Percentiles rank a stretch among this genome's conserved stretches.
phyloP scores from a whole-genome alignment of 225 moss, liverwort and hornwort species.

The Marchantia polymorpha region DNA sequence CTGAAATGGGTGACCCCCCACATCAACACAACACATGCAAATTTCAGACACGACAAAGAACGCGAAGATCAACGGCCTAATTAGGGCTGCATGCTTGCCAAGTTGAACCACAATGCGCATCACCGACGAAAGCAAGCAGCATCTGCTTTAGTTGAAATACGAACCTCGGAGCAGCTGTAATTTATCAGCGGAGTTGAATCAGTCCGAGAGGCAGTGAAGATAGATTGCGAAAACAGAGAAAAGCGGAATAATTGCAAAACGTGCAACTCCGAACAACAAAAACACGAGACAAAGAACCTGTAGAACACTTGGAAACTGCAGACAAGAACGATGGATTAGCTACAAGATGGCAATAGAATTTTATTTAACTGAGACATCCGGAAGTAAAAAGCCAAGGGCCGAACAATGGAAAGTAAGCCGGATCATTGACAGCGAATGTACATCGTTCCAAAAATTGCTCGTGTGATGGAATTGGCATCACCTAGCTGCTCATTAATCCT shows the following conservation, averaged over 20 bases:
- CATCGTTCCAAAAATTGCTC: slow-evolving; percentile 13
- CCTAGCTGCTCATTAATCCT: not conserved
- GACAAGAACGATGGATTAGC: not conserved
- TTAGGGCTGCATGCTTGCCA: not conserved
- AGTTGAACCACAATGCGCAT: not conserved
- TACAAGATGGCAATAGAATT: not conserved
- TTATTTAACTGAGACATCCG: not conserved
- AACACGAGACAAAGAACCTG: not conserved
- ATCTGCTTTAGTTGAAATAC: no score
- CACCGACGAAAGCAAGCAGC: not conserved
- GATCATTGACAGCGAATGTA: slow-evolving; percentile 5
- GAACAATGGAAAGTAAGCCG: slow-evolving; percentile 1
- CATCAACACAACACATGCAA: not conserved
- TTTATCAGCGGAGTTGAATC: not conserved
- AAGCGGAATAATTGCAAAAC: not conserved
- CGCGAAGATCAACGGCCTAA: not conserved
- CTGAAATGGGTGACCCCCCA: not conserved
- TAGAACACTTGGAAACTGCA: not conserved
- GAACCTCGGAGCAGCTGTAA: not conserved
- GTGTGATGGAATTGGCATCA: slow-evolving; percentile 7
- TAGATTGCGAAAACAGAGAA: not conserved
- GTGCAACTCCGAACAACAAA: no score
- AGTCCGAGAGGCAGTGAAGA: not conserved
- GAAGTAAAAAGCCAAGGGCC: not conserved
- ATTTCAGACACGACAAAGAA: not conserved